A percentile compares a stretch with the other conserved stretches of the same genome.
These are phyloP conservation scores for Eucalyptus tenuipes DNA, from an alignment of 345 rosid genomes.

Conservation along the genomic window DNA sequence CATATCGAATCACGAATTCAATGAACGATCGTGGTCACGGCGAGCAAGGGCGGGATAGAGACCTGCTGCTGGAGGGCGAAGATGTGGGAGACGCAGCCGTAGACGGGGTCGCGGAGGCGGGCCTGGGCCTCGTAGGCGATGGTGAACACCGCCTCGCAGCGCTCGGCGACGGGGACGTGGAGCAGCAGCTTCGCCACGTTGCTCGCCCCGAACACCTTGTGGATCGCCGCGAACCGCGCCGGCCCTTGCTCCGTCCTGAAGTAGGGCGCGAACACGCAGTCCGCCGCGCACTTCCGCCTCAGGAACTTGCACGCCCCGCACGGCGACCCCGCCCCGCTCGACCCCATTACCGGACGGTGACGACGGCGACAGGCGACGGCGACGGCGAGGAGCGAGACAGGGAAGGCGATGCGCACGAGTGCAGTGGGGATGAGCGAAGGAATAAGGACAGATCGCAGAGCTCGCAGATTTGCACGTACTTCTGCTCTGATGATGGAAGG, in stretches of 20 bases:
- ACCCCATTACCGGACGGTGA: neutral
- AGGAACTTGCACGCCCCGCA: conserved; percentile 85
- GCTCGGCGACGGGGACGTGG: conserved; percentile 52
- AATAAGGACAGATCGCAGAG: neutral
- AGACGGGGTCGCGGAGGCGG: conserved; percentile 57
- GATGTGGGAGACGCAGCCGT: conserved; percentile 72
- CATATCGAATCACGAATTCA: neutral
- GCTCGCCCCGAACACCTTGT: conserved; percentile 77
- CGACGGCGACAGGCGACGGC: neutral
- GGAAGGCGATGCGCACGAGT: conserved; percentile 19
- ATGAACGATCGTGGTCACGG: neutral
- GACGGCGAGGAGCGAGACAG: neutral
- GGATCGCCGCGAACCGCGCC: conserved; percentile 57
- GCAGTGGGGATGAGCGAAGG: conserved; percentile 32
- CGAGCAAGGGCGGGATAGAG: neutral
- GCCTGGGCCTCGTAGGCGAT: conserved; percentile 76
- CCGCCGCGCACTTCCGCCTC: conserved; percentile 53
- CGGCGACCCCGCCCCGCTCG: conserved; percentile 29
- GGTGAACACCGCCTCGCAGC: conserved; percentile 65
- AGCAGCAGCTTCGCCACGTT: conserved; percentile 52
- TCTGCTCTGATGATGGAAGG: neutral
- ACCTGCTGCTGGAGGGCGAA: conserved; percentile 72
- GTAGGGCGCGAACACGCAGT: conserved; percentile 66
- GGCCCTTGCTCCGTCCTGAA: conserved; percentile 66
- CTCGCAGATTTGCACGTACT: neutral